phyloP scores from a whole-genome alignment of 371 early-diverging fungal genomes.

The Fennellomyces sp. region DNA sequence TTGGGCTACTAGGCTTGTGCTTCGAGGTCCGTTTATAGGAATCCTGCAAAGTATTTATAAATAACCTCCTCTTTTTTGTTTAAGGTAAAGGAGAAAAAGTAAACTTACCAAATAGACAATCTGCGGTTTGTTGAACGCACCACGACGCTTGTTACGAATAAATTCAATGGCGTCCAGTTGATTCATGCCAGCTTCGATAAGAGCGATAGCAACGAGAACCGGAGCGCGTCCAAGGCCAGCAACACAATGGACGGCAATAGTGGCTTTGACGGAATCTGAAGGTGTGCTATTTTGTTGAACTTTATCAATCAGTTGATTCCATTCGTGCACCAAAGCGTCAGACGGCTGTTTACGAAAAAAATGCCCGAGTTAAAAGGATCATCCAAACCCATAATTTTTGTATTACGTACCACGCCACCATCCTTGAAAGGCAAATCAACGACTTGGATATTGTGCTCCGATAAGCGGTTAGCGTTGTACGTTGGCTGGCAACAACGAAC shows the following conservation, averaged over 20 bases:
- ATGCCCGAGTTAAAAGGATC: background rate
- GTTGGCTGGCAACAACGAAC: conserved; percentile 89
- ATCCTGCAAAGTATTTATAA: conserved; percentile 11
- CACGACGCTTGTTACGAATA: conserved; percentile 75
- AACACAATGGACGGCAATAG: conserved; percentile 87
- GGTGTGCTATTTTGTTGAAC: conserved; percentile 42
- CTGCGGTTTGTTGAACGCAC: conserved; percentile 85
- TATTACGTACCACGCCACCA: conserved; percentile 63
- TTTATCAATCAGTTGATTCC: conserved; percentile 70
- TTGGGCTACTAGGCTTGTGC: conserved; percentile 10
- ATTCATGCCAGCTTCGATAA: conserved; percentile 82
- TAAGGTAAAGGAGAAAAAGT: background rate
- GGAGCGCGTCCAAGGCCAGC: conserved; percentile 84
- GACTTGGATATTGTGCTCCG: conserved; percentile 53
- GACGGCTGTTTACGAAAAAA: conserved; percentile 59
- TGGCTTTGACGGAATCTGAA: conserved; percentile 13
- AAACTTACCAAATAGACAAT: conserved; percentile 67
- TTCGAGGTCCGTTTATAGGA: conserved; percentile 24
- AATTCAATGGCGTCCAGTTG: conserved; percentile 79
- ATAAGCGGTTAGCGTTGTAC: conserved; percentile 67
- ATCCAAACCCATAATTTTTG: background rate
- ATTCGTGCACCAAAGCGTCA: conserved; percentile 61
- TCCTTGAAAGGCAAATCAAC: conserved; percentile 47
- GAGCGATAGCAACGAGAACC: conserved; percentile 75
- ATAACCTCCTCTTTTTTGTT: background rate